phyloP scores from a whole-genome alignment of 345 rosid species.

The Lumnitzera racemosa region DNA sequence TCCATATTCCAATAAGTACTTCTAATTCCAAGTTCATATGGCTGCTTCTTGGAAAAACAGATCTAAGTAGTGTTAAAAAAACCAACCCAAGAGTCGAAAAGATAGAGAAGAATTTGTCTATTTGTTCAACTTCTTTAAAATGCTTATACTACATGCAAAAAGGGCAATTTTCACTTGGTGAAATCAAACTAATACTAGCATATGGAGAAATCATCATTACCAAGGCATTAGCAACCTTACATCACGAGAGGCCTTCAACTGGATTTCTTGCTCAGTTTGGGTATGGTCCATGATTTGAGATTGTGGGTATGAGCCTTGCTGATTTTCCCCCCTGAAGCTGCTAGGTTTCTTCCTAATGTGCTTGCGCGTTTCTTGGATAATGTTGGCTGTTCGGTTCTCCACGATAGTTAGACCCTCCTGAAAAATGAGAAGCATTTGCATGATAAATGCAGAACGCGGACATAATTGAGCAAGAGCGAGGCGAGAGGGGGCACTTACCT shows the following conservation, averaged over 20 bases:
- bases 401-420: conserved; percentile 81
- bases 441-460: conserved; percentile 12
- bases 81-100: no score
- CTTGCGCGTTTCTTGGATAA: conserved; percentile 78
- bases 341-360: conserved; percentile 59
- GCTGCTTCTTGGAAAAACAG: no score
- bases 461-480: conserved; percentile 1
- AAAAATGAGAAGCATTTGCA: conserved; percentile 13
- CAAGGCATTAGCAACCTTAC: conserved; percentile 81
- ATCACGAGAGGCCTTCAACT: conserved; percentile 98
- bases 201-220: conserved; percentile 29
- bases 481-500: conserved; percentile 33
- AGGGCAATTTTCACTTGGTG: no score
- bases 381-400: conserved; percentile 78
- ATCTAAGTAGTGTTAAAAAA: no score
- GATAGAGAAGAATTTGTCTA: no score
- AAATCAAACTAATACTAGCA: conserved; percentile 2
- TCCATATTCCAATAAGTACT: no score
- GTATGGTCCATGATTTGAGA: conserved; percentile 27
- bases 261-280: conserved; percentile 75
- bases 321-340: conserved; percentile 22
- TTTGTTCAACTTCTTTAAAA: no score
- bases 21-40: no score
- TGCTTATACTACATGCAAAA: no score
- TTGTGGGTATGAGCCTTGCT: conserved; percentile 18